Percentiles rank a stretch among this genome's conserved stretches.
Evolutionary conservation across 805 yeast genomes (phyloP).

Genomic region (Zygoascus bituminiphila): DNA sequence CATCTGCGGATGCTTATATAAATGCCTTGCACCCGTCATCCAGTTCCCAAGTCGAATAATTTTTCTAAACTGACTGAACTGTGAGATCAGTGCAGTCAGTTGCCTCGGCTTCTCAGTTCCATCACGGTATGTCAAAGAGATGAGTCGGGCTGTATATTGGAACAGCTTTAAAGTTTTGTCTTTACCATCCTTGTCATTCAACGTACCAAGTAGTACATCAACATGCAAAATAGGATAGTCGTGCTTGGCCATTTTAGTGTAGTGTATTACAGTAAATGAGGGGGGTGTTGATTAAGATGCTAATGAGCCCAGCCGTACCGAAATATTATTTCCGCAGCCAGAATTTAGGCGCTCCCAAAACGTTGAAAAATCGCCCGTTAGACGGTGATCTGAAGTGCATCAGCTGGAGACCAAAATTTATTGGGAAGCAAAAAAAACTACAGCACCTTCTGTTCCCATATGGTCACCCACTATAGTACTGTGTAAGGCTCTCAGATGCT

Average conservation of each 20-base stretch:
- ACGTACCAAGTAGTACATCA: conserved; percentile 4
- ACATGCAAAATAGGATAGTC: not conserved
- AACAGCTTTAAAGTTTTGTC: conserved; percentile 25
- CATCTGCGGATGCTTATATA: conserved; percentile 4
- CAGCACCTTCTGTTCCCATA: too few species aligned
- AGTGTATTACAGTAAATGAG: too few species aligned
- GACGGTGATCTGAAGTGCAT: too few species aligned
- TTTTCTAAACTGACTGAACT: conserved; percentile 25
- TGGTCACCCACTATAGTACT: too few species aligned
- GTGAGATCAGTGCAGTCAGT: conserved; percentile 19
- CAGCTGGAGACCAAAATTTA: too few species aligned
- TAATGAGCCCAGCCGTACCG: too few species aligned
- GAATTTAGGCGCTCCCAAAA: too few species aligned
- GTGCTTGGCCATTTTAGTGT: not conserved
- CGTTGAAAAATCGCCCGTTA: too few species aligned
- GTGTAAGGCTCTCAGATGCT: too few species aligned
- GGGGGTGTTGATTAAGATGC: too few species aligned
- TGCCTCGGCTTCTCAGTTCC: conserved; percentile 3
- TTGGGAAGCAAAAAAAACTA: too few species aligned
- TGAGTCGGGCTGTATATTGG: conserved; percentile 23
- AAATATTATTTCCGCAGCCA: too few species aligned
- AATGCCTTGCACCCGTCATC: conserved; percentile 14
- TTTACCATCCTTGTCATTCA: conserved; percentile 23
- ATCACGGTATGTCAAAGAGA: conserved; percentile 8
- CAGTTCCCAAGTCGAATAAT: conserved; percentile 26